A percentile compares a stretch with the other conserved stretches of the same genome.
Conservation (phyloP, 2,329 filamentous ascomycete species). For the Achaetomium macrosporum region DNA sequence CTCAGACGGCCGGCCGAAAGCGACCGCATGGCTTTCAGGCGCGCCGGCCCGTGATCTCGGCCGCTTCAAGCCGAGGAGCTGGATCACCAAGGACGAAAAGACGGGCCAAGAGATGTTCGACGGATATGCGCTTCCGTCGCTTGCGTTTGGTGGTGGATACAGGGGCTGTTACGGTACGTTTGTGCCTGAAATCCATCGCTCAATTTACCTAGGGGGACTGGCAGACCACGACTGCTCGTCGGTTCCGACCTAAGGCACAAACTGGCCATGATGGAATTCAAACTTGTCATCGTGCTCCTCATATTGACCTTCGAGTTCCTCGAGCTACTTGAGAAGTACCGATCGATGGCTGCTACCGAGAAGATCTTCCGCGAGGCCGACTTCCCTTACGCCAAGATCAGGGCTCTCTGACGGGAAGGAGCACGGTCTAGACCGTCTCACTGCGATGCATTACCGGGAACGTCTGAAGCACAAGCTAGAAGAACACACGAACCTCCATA, state of each 20-base stretch:
- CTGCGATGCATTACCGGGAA: too few species aligned
- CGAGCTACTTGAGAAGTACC: conserved; percentile 14
- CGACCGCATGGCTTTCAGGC: conserved; percentile 8
- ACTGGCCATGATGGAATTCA: conserved; percentile 23
- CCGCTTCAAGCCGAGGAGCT: conserved; percentile 35
- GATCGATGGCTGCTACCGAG: conserved; percentile 1
- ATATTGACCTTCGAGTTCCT: conserved; percentile 23
- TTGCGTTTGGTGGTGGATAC: conserved; percentile 33
- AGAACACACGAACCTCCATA: too few species aligned
- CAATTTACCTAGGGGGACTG: too few species aligned
- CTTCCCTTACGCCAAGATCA: background rate
- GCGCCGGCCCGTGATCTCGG: conserved; percentile 19
- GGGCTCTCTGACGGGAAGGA: conserved; percentile 1
- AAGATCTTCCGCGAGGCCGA: conserved; percentile 3
- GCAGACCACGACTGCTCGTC: background rate
- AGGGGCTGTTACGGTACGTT: conserved; percentile 33
- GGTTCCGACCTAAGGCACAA: conserved; percentile 8
- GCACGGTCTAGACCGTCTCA: too few species aligned
- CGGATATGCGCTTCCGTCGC: conserved; percentile 29
- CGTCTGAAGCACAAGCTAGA: too few species aligned
- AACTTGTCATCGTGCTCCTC: conserved; percentile 22
- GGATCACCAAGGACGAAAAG: conserved; percentile 28
- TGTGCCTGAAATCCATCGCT: too few species aligned
- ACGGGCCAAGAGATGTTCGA: conserved; percentile 28
- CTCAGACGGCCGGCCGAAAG: conserved; percentile 8